These are phyloP conservation scores for Lactarius deliciosus DNA, from an alignment of 768 basidiomycete genomes.

Conservation along the genomic window DNA sequence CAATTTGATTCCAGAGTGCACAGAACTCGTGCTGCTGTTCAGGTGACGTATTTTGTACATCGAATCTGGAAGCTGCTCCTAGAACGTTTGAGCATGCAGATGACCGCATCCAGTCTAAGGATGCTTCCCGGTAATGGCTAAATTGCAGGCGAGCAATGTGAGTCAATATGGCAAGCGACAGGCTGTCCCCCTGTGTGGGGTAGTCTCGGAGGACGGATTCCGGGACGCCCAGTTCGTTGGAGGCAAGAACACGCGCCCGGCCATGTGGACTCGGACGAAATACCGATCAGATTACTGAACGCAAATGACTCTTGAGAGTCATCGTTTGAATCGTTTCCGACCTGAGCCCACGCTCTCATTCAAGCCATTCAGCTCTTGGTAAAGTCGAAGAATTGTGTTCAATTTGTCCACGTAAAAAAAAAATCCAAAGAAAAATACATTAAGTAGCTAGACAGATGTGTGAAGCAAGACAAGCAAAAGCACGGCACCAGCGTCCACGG, in stretches of 20 bases:
- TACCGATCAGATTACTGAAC: too few species aligned
- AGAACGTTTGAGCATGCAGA: too few species aligned
- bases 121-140: background rate
- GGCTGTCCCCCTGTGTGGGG: background rate
- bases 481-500: background rate
- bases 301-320: too few species aligned
- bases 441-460: background rate
- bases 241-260: background rate
- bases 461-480: background rate
- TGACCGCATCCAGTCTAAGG: too few species aligned
- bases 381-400: background rate
- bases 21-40: background rate
- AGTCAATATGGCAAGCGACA: background rate
- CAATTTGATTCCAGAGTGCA: background rate
- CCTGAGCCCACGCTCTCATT: too few species aligned
- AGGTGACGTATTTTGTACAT: background rate
- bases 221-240: background rate
- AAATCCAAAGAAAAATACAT: background rate
- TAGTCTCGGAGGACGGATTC: background rate
- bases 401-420: background rate
- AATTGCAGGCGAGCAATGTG: background rate
- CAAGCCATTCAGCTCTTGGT: background rate
- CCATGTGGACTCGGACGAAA: too few species aligned
- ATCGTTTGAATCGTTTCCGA: too few species aligned
- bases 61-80: background rate